A percentile compares a stretch with the other conserved stretches of the same genome.
Evolutionary conservation across 345 rosid genomes (phyloP).

Genomic region (Eucalyptus polybractea): DNA sequence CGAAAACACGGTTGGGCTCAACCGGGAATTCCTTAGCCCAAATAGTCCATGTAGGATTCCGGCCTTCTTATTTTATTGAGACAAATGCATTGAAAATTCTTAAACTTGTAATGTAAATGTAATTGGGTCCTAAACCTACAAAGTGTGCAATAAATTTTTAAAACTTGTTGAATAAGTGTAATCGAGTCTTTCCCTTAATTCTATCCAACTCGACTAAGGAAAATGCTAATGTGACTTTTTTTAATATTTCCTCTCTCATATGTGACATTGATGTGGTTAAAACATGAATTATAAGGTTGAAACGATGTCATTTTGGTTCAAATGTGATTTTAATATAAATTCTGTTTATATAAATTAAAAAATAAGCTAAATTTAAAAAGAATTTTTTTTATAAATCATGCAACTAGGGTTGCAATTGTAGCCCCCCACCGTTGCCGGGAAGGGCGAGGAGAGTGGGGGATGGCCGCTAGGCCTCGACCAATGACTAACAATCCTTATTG

Average conservation of each 20-base stretch:
- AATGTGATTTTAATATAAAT: not conserved
- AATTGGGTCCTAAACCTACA: too few relatives aligned
- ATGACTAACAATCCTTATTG: not conserved
- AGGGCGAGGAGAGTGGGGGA: not conserved
- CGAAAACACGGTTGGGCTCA: not conserved
- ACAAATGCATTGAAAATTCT: too few relatives aligned
- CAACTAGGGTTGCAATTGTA: not conserved
- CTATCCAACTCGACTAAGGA: not conserved
- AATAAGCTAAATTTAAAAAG: not conserved
- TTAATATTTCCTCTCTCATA: not conserved
- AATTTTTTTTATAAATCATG: too few relatives aligned
- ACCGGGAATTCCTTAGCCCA: not conserved
- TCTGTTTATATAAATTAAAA: too few relatives aligned
- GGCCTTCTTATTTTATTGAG: not conserved
- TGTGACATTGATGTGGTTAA: not conserved
- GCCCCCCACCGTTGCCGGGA: accelerated
- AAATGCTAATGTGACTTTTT: too few relatives aligned
- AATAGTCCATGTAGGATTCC: not conserved
- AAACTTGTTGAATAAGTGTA: too few relatives aligned
- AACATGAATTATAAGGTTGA: too few relatives aligned
- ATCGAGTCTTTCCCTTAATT: too few relatives aligned
- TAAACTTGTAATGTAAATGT: too few relatives aligned
- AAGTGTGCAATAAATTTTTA: not conserved
- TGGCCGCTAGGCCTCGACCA: not conserved
- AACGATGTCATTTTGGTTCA: too few relatives aligned